Conservation (phyloP, 139 green algal species). For the Chara braunii region DNA sequence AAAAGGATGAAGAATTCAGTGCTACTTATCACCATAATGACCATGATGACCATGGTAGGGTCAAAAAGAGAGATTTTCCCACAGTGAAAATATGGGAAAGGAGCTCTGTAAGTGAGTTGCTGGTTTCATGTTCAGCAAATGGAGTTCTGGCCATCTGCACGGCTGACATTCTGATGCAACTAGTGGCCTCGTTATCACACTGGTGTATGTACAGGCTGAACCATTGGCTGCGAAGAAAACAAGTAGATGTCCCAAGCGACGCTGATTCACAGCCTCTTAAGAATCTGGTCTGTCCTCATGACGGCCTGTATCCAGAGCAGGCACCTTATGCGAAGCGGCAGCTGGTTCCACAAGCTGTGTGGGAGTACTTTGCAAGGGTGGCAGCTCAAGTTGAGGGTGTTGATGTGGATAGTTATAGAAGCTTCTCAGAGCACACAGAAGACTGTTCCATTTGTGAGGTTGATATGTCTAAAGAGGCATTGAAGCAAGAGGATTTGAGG, state of each 20-base stretch:
- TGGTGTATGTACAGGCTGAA: conserved; percentile 19
- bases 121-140: no score
- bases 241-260: background rate
- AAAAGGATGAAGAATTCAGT: no score
- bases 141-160: no score
- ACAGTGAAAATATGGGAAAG: no score
- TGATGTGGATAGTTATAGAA: background rate
- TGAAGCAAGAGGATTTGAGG: background rate
- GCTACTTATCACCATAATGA: no score
- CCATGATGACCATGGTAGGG: no score
- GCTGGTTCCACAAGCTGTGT: background rate
- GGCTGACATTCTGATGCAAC: no score
- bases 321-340: conserved; percentile 17
- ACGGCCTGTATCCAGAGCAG: conserved; percentile 5
- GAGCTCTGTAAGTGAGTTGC: no score
- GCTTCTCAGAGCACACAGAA: conserved; percentile 2
- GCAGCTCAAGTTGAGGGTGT: background rate
- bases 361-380: conserved; percentile 10
- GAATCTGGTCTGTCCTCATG: conserved; percentile 7
- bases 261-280: background rate
- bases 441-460: conserved; percentile 25
- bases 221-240: conserved; percentile 9
- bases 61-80: no score
- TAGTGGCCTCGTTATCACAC: no score
- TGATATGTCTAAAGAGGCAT: background rate